A percentile compares a stretch with the other conserved stretches of the same genome.
Evolutionary conservation across 306 rosid genomes (phyloP).

Genomic region (Begonia fuchsioides): DNA sequence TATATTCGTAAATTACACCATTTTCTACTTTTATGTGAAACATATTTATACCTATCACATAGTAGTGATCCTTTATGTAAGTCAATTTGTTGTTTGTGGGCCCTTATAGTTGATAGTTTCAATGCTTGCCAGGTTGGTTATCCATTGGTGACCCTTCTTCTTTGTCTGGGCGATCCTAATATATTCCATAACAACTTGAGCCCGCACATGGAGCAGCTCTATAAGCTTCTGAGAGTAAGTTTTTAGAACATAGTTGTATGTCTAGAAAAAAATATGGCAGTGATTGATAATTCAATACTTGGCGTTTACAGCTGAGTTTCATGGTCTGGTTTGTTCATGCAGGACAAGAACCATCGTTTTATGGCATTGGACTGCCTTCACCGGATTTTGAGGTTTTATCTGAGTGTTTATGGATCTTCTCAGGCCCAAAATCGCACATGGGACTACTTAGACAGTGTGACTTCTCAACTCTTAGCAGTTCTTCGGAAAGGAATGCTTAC

Average conservation of each 20-base stretch:
- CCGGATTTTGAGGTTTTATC: conserved; percentile 87
- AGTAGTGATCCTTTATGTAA: too few relatives aligned
- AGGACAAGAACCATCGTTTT: conserved; percentile 97
- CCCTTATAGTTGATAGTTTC: background rate
- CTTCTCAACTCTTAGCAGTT: conserved; percentile 79
- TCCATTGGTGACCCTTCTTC: conserved; percentile 92
- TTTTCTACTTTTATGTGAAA: too few relatives aligned
- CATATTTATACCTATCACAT: too few relatives aligned
- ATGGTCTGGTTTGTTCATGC: conserved; percentile 33
- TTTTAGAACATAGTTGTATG: background rate
- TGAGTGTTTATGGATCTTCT: conserved; percentile 79
- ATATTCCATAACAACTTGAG: conserved; percentile 68
- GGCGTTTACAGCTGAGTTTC: conserved; percentile 15
- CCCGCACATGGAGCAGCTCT: conserved; percentile 97
- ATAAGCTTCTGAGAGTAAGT: conserved; percentile 89
- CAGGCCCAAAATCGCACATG: conserved; percentile 84
- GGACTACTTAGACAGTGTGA: conserved; percentile 94
- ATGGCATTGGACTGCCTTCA: conserved; percentile 99
- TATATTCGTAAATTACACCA: too few relatives aligned
- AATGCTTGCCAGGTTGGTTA: conserved; percentile 62
- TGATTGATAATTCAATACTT: background rate
- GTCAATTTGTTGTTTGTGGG: background rate
- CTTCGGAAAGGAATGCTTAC: conserved; percentile 94
- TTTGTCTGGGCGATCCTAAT: conserved; percentile 95
- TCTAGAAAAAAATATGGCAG: background rate